Conservation (phyloP, 305 asterid genomes). For the Rubia occidens region DNA sequence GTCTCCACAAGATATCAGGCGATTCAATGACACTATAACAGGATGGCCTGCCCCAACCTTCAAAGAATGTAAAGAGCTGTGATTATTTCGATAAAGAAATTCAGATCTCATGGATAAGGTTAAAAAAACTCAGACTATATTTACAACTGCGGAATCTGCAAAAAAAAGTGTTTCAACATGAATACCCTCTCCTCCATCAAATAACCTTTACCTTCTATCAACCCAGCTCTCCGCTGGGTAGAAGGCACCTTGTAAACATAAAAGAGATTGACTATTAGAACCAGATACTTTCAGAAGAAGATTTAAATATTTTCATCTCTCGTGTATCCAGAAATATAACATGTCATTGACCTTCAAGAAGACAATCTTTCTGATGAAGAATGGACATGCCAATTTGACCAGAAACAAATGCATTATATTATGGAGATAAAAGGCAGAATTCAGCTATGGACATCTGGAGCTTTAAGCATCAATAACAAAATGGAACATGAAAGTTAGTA, state of each 20-base stretch:
- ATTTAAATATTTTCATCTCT: background rate
- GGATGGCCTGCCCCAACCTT: constrained; percentile 99
- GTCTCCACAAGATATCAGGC: constrained; percentile 77
- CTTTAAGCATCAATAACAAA: background rate
- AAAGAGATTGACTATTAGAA: background rate
- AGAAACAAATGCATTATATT: background rate
- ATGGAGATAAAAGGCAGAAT: background rate
- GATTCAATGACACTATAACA: constrained; percentile 74
- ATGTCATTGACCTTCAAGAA: background rate
- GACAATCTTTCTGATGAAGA: background rate
- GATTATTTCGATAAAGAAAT: background rate
- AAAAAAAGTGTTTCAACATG: background rate
- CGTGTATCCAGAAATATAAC: background rate
- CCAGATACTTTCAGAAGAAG: background rate
- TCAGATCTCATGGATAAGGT: background rate
- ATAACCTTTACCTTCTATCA: background rate
- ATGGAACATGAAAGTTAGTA: background rate
- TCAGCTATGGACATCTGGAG: background rate
- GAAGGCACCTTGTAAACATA: background rate
- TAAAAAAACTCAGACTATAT: background rate
- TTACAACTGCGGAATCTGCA: background rate
- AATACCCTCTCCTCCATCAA: background rate
- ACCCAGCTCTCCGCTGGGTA: background rate
- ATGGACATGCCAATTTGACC: background rate
- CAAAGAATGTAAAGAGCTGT: constrained; percentile 13